phyloP scores from a whole-genome alignment of 768 basidiomycete genomes.

The Mycena olivaceomarginata region DNA sequence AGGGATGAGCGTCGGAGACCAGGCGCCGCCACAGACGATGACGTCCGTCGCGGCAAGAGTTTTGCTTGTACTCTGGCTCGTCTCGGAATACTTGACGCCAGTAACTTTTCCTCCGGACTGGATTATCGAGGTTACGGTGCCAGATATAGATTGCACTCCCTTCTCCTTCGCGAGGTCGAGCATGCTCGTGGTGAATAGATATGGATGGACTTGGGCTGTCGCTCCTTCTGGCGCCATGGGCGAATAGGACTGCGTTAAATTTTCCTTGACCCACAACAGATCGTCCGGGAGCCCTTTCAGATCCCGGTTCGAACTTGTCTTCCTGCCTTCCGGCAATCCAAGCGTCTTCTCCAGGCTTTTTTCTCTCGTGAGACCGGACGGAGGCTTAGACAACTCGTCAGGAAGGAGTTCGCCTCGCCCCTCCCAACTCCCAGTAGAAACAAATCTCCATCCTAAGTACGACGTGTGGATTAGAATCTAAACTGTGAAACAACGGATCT shows the following conservation, averaged over 20 bases:
- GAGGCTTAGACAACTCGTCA: constrained; percentile 37
- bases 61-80: constrained; percentile 48
- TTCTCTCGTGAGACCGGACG: constrained; percentile 54
- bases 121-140: constrained; percentile 67
- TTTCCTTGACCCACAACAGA: constrained; percentile 71
- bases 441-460: constrained; percentile 72
- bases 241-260: constrained; percentile 77
- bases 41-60: constrained; percentile 79
- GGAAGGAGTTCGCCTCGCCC: constrained; percentile 69
- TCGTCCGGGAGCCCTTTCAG: constrained; percentile 68
- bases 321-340: constrained; percentile 61
- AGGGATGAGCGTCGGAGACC: constrained; percentile 81
- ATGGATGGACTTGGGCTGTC: constrained; percentile 88
- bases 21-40: constrained; percentile 90
- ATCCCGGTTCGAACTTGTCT: constrained; percentile 41
- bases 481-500: constrained; percentile 48
- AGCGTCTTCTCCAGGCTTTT: constrained; percentile 76
- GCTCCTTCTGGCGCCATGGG: constrained; percentile 74
- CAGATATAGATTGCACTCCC: constrained; percentile 70
- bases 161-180: constrained; percentile 75
- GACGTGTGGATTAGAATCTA: not conserved
- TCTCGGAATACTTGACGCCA: constrained; percentile 67
- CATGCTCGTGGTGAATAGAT: constrained; percentile 84
- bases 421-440: constrained; percentile 84
- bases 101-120: constrained; percentile 63